A percentile compares a stretch with the other conserved stretches of the same genome.
Conservation (phyloP, 2,329 filamentous ascomycete species). For the Neopestalotiopsis sp. region DNA sequence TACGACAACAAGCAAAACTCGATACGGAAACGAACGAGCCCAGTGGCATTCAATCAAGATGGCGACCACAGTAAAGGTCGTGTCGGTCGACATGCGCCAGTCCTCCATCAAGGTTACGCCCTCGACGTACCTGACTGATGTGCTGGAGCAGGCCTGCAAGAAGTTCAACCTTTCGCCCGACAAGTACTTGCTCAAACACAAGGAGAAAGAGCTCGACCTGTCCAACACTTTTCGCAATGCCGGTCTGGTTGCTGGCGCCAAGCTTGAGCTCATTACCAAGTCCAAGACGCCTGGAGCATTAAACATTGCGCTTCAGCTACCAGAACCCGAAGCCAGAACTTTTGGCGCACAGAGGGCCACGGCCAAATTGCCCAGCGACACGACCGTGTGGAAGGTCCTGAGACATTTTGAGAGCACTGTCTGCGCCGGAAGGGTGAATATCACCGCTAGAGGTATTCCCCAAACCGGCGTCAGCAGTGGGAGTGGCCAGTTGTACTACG, state of each 20-base stretch:
- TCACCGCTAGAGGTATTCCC: constrained; percentile 83
- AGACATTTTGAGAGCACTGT: constrained; percentile 85
- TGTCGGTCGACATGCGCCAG: constrained; percentile 79
- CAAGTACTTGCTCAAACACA: constrained; percentile 84
- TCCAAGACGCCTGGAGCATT: constrained; percentile 86
- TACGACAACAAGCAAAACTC: neutral
- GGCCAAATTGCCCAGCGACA: constrained; percentile 87
- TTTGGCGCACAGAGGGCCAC: constrained; percentile 68
- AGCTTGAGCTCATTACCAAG: constrained; percentile 87
- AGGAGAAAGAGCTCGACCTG: constrained; percentile 85
- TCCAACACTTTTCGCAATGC: constrained; percentile 84
- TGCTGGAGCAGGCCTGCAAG: constrained; percentile 84
- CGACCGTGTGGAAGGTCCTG: constrained; percentile 86
- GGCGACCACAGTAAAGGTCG: constrained; percentile 87
- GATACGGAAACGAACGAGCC: neutral
- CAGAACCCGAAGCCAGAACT: constrained; percentile 69
- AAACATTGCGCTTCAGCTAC: constrained; percentile 86
- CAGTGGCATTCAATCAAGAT: constrained; percentile 50
- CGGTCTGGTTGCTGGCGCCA: constrained; percentile 83
- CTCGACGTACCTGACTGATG: constrained; percentile 79
- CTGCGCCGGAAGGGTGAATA: constrained; percentile 70
- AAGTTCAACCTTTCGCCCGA: constrained; percentile 77
- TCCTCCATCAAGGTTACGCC: constrained; percentile 84
- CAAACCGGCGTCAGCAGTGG: constrained; percentile 53
- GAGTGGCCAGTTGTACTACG: constrained; percentile 83